Evolutionary conservation across 176 grass and related monocot genomes (phyloP).

Genomic region (Cenchrus purpureus): DNA sequence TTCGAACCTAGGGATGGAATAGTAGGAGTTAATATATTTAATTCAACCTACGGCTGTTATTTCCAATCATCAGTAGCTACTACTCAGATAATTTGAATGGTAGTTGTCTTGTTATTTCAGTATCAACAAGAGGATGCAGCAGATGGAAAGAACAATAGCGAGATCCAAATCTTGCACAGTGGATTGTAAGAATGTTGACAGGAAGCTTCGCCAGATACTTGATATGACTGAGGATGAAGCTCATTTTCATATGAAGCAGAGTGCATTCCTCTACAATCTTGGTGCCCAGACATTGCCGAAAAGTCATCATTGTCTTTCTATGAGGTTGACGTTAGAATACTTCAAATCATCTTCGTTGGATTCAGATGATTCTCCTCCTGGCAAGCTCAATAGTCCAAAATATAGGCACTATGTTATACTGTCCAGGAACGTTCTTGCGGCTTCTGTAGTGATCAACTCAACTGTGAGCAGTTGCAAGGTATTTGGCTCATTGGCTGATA

Average conservation of each 20-base stretch:
- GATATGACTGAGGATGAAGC: slow-evolving; percentile 89
- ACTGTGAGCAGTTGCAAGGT: slow-evolving; percentile 84
- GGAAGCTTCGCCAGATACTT: slow-evolving; percentile 92
- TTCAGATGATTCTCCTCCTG: slow-evolving; percentile 47
- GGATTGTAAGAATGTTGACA: slow-evolving; percentile 82
- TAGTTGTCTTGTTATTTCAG: slow-evolving; percentile 52
- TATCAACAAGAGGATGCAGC: slow-evolving; percentile 67
- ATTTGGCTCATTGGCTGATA: slow-evolving; percentile 25
- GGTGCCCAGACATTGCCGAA: slow-evolving; percentile 83
- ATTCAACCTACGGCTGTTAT: not conserved
- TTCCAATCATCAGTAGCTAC: not conserved
- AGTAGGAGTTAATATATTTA: not conserved
- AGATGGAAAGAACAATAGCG: slow-evolving; percentile 69
- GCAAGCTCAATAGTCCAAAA: slow-evolving; percentile 55
- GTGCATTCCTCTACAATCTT: slow-evolving; percentile 88
- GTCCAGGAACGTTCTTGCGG: slow-evolving; percentile 80
- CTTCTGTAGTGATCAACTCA: slow-evolving; percentile 86
- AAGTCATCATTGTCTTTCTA: slow-evolving; percentile 84
- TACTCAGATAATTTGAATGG: slow-evolving; percentile 35
- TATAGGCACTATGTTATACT: slow-evolving; percentile 77
- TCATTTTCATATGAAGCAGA: slow-evolving; percentile 91
- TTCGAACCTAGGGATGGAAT: not conserved
- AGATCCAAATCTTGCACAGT: slow-evolving; percentile 66
- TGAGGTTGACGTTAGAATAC: slow-evolving; percentile 94
- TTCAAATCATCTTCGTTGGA: slow-evolving; percentile 62